Evolutionary conservation across 75 land plant species (phyloP).

Genomic region (Picea sitchensis): DNA sequence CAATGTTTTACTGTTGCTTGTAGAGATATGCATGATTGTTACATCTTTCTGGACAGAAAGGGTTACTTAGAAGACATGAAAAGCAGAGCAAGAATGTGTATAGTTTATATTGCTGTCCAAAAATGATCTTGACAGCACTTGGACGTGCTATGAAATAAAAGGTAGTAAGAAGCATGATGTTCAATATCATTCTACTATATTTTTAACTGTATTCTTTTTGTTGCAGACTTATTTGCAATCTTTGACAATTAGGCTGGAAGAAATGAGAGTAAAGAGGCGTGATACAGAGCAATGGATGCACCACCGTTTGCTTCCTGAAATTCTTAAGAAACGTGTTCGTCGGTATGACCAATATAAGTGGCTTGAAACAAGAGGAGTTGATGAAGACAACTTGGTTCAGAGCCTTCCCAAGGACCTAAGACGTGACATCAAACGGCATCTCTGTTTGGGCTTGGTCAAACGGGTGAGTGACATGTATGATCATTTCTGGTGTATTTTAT

Average conservation of each 20-base stretch:
- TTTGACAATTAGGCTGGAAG: constrained; percentile 55
- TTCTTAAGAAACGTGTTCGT: constrained; percentile 48
- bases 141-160: background rate
- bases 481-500: constrained; percentile 4
- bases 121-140: background rate
- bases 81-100: background rate
- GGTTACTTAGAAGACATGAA: background rate
- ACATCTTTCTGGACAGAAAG: background rate
- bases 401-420: constrained; percentile 63
- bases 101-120: background rate
- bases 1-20: background rate
- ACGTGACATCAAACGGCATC: constrained; percentile 67
- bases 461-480: constrained; percentile 48
- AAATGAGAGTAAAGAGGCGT: constrained; percentile 65
- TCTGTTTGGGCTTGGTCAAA: constrained; percentile 61
- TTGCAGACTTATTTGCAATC: constrained; percentile 66
- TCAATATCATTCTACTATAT: background rate
- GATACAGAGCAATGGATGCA: constrained; percentile 80
- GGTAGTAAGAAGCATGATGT: background rate
- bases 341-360: constrained; percentile 70
- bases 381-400: constrained; percentile 53
- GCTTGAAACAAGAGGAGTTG: constrained; percentile 71
- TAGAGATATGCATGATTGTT: background rate
- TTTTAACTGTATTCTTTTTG: background rate
- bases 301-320: constrained; percentile 60